Base-by-base conservation (phyloP, 331 rosid species). In the Pyracantha coccinea region DNA sequence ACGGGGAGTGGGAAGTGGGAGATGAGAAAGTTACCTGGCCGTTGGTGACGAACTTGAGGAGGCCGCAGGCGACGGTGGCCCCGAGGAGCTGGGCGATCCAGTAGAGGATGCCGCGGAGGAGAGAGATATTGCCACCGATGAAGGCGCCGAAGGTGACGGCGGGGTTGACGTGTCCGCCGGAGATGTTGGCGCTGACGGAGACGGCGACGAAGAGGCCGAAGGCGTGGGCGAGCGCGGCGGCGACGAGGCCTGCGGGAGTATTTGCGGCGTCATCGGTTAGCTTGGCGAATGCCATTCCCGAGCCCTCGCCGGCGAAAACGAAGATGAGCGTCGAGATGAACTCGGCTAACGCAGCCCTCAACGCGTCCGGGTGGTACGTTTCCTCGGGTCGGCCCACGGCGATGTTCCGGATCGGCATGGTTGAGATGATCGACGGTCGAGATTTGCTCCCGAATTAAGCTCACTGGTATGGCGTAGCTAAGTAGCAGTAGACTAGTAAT, bases 131-230 rank as follows among this genome's bases (percentile, higher is more conserved):
- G 0, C 99, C 99, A 2, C 97, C 99, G 31, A 94, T 19, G 86
- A 94, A 94, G 61, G 87, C 88, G 5, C 97, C 99, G 80, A 94
- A 94, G 60, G 99, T 94, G 29, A 94, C 99, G 14, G 97, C 97
- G 11, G 99, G 97, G 91, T 94, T 94, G 44, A 94, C 99, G 80
- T 94, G 99, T 16, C 97, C 99, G 11, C 97, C 97, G 66, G 99
- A 94, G 86, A 94, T 92, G 87, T 94, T 94, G 53, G 92, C 93
- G 2, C 73, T 52, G 13, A 94, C 83, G 50, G 99, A 2, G 77
- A 94, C 99, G 4, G 89, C 99, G 6, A 94, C 96, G 28, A 94
- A 94, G 2, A 94, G 96, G 6, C 59, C 97, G 58, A 94, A 92
- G 17, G 77, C 97, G 47, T 94, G 96, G 27, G 99, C 99, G 19